Conservation (phyloP, 768 basidiomycete genomes). For the Trametes cubensis region DNA sequence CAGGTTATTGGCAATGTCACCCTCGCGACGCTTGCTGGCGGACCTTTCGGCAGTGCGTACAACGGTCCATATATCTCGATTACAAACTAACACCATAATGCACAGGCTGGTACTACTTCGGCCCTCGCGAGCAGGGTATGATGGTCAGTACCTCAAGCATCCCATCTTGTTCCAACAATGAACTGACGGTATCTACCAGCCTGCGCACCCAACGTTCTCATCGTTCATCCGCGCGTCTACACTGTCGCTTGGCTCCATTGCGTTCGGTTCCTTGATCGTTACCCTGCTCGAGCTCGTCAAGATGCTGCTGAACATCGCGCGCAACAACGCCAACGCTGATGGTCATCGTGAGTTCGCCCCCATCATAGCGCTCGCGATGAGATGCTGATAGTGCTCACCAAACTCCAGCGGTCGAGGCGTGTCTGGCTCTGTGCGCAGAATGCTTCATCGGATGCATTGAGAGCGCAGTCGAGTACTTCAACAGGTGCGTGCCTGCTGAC, state of each 20-base stretch:
- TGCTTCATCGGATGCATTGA: slow-evolving; percentile 79
- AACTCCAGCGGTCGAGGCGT: slow-evolving; percentile 66
- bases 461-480: slow-evolving; percentile 75
- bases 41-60: slow-evolving; percentile 60
- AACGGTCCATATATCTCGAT: background rate
- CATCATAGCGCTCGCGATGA: background rate
- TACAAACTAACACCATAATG: slow-evolving; percentile 24
- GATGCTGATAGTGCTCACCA: background rate
- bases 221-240: slow-evolving; percentile 78
- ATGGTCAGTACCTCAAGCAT: slow-evolving; percentile 47
- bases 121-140: slow-evolving; percentile 63
- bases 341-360: slow-evolving; percentile 57
- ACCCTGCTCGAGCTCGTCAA: slow-evolving; percentile 73
- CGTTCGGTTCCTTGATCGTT: slow-evolving; percentile 83
- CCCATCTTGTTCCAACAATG: background rate
- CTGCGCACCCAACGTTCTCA: slow-evolving; percentile 68
- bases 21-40: slow-evolving; percentile 79
- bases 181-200: slow-evolving; percentile 40
- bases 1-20: slow-evolving; percentile 82
- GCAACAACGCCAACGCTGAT: slow-evolving; percentile 61
- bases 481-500: slow-evolving; percentile 52
- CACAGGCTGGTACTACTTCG: slow-evolving; percentile 75
- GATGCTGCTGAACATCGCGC: slow-evolving; percentile 58
- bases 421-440: slow-evolving; percentile 75
- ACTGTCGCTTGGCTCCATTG: slow-evolving; percentile 79